Conservation (phyloP, 257 asterid species). For the Solanum virginianum region DNA sequence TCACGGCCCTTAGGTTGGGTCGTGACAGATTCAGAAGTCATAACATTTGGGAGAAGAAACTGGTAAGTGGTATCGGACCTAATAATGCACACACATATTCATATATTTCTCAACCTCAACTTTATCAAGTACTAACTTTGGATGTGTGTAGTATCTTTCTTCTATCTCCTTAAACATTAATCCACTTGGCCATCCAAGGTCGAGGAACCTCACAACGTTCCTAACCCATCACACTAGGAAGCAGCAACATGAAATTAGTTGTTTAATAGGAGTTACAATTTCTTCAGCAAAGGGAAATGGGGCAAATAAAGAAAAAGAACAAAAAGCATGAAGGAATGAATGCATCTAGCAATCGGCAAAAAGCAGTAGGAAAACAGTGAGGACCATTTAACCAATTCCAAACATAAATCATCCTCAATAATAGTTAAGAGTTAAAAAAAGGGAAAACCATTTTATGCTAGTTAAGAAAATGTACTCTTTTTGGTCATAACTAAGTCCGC, state of each 20-base stretch:
- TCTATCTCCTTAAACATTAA: background rate
- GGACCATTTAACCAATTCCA: background rate
- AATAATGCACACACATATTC: too few relatives aligned
- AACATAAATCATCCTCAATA: background rate
- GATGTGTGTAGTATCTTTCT: background rate
- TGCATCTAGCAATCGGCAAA: background rate
- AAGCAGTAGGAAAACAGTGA: background rate
- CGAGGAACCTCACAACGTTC: background rate
- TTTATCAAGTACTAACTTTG: background rate
- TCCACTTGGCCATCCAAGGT: background rate
- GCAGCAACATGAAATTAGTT: background rate
- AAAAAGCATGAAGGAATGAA: background rate
- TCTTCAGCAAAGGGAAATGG: background rate
- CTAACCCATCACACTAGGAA: background rate
- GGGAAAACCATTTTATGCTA: background rate
- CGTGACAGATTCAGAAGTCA: background rate
- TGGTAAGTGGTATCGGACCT: background rate
- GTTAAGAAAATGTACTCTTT: background rate
- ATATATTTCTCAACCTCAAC: background rate
- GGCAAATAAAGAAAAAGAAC: background rate
- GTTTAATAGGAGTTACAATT: background rate
- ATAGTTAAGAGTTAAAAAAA: background rate
- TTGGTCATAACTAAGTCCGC: background rate
- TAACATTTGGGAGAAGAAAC: background rate
- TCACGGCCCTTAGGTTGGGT: too few relatives aligned